These are phyloP conservation scores for Triticum turgidum DNA, from an alignment of 176 grass and related monocot genomes.

Conservation along the genomic window DNA sequence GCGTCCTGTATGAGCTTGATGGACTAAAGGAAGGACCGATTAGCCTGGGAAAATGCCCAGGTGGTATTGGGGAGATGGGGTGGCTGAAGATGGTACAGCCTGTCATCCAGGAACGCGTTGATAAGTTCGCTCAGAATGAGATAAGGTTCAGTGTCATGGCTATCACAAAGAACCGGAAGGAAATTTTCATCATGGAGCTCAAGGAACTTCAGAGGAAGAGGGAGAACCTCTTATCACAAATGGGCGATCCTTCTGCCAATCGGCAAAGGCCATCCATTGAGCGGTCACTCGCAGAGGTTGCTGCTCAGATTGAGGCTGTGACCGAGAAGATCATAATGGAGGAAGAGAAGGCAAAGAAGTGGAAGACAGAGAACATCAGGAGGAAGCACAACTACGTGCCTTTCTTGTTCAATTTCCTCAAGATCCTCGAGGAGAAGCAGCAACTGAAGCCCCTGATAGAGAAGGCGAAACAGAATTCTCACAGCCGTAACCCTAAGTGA, in stretches of 20 bases:
- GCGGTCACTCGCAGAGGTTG: conserved; percentile 76
- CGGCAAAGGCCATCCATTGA: conserved; percentile 44
- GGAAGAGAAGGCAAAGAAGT: conserved; percentile 96
- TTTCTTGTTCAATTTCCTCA: conserved; percentile 95
- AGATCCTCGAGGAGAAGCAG: conserved; percentile 89
- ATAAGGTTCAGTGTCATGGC: conserved; percentile 91
- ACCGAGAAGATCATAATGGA: conserved; percentile 99
- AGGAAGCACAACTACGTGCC: conserved; percentile 97
- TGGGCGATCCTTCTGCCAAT: conserved; percentile 41
- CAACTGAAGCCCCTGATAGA: conserved; percentile 87
- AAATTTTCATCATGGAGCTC: conserved; percentile 66
- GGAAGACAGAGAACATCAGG: conserved; percentile 91
- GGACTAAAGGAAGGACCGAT: conserved; percentile 92
- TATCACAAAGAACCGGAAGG: conserved; percentile 90
- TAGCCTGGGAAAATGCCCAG: conserved; percentile 67
- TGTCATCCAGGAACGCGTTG: conserved; percentile 67
- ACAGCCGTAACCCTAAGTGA: conserved; percentile 41
- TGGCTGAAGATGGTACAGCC: conserved; percentile 78
- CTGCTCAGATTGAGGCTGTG: conserved; percentile 74
- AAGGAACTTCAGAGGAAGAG: conserved; percentile 95
- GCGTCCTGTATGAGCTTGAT: conserved; percentile 84
- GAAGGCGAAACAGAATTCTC: conserved; percentile 72
- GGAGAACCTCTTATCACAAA: conserved; percentile 72
- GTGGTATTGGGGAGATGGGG: conserved; percentile 57
- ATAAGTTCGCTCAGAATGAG: conserved; percentile 67